phyloP scores from a whole-genome alignment of 164 flowering plant species.

The Sedum album region DNA sequence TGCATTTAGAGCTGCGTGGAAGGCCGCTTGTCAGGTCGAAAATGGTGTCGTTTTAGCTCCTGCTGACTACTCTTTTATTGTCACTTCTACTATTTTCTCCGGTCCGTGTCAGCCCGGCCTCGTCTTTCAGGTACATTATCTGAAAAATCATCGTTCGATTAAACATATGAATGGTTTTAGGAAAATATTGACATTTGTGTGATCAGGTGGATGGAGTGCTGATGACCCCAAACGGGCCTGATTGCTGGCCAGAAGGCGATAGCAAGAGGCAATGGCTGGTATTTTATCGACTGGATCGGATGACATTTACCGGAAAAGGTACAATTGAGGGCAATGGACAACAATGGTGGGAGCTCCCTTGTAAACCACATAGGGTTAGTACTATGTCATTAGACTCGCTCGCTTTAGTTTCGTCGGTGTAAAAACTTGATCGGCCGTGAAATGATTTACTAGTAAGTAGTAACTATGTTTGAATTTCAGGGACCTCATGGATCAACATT shows the following conservation, averaged over 20 bases:
- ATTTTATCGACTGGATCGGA: slow-evolving; percentile 52
- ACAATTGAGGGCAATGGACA: slow-evolving; percentile 88
- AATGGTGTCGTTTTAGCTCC: slow-evolving; percentile 58
- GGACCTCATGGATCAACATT: slow-evolving; percentile 77
- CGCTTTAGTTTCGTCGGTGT: too few relatives aligned
- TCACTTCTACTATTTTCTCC: slow-evolving; percentile 78
- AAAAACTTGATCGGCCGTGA: too few relatives aligned
- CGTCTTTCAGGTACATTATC: slow-evolving; percentile 54
- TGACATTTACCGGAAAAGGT: slow-evolving; percentile 71
- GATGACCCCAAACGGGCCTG: too few relatives aligned
- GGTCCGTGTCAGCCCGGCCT: slow-evolving; percentile 72
- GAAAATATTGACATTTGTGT: not conserved
- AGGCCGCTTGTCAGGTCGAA: slow-evolving; percentile 74
- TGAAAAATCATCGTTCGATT: not conserved
- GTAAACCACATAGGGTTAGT: slow-evolving; percentile 80
- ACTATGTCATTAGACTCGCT: not conserved
- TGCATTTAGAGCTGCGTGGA: slow-evolving; percentile 82
- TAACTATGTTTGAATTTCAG: slow-evolving; percentile 28
- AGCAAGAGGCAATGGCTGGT: slow-evolving; percentile 86
- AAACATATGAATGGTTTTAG: not conserved
- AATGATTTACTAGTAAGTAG: not conserved
- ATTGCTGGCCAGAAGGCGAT: slow-evolving; percentile 73
- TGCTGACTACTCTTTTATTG: slow-evolving; percentile 33
- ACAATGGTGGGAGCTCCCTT: too few relatives aligned
- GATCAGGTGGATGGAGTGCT: slow-evolving; percentile 71